Base-by-base conservation (phyloP, 2,329 filamentous ascomycete genomes). In the Aspergillus udagawae region DNA sequence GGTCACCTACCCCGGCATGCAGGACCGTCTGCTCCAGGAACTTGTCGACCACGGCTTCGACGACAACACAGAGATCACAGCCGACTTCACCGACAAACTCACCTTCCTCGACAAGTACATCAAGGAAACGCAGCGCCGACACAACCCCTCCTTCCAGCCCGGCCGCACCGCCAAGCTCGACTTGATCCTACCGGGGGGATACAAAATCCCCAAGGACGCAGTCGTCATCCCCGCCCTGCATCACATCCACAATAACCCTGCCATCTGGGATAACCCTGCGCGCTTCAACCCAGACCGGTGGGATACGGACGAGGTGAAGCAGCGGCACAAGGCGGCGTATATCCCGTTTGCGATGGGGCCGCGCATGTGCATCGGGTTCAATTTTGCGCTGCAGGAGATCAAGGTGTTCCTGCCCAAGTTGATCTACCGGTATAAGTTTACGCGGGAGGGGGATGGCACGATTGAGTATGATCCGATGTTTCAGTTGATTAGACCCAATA, bases 281-380 rank as follows among this genome's bases (percentile, higher is more conserved):
- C 74, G 75, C 0, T 87, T 87, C 64, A 76, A 86, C 61, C 82
- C 84, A 0, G 83, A 86, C 58, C 74, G 85, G 2, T 87, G 85
- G 85, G 79, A 81, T 59, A 79, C 79, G 0, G 79, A 82, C 0
- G 71, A 75, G 12, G 82, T 83, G 54, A 83, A 82, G 73, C 78
- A 77, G 61, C 67, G 78, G 1, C 82, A 80, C 49, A 77, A 77
- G 29, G 79, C 76, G 1, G 73, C 80, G 0, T 87, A 86, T 63
- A 74, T 82, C 3, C 85, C 85, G 0, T 88, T 87, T 60, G 84
- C 80, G 0, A 73, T 78, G 0, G 85, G 85, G 0, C 80, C 76
- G 0, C 74, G 85, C 1, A 80, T 79, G 72, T 87, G 85, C 59
- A 83, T 87, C 55, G 85, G 84, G 0, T 86, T 86, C 77, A 87